Percentiles rank a stretch among this genome's conserved stretches.
phyloP scores from a whole-genome alignment of 495 filamentous ascomycete species.

The Ramalina peruviana region DNA sequence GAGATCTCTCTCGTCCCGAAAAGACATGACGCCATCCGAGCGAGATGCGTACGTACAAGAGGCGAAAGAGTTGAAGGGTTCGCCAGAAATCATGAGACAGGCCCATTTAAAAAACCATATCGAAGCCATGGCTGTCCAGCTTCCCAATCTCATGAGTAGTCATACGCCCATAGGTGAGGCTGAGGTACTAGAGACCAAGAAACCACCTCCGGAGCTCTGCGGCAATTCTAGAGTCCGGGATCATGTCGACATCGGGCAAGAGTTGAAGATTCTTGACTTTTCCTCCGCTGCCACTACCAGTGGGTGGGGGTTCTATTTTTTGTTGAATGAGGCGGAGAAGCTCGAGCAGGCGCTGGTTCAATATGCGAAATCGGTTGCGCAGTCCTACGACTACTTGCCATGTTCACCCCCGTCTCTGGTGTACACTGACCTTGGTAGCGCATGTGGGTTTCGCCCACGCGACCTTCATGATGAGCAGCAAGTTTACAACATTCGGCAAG shows the following conservation, averaged over 20 bases:
- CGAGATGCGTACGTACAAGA: constrained; percentile 42
- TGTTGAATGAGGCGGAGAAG: constrained; percentile 74
- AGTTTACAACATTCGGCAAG: constrained; percentile 62
- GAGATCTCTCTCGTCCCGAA: constrained; percentile 4
- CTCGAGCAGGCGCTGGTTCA: constrained; percentile 86
- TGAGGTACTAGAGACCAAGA: constrained; percentile 55
- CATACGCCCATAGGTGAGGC: constrained; percentile 55
- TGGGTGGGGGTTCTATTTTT: constrained; percentile 96
- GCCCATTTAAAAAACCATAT: constrained; percentile 48
- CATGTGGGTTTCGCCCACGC: constrained; percentile 86
- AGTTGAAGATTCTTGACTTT: constrained; percentile 77
- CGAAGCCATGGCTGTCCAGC: constrained; percentile 54
- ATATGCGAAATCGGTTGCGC: constrained; percentile 61
- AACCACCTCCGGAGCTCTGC: constrained; percentile 42
- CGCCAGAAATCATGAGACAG: constrained; percentile 44
- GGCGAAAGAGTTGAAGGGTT: constrained; percentile 53
- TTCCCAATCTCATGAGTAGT: constrained; percentile 74
- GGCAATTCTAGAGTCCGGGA: constrained; percentile 32
- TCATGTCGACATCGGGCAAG: constrained; percentile 72
- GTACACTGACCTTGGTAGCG: constrained; percentile 77
- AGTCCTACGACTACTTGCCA: constrained; percentile 54
- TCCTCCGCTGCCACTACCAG: constrained; percentile 57
- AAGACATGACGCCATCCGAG: background rate
- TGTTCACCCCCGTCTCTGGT: constrained; percentile 81
- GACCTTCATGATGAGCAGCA: constrained; percentile 86